Evolutionary conservation across 495 filamentous ascomycete genomes (phyloP).

Genomic region (Aspergillus leporis): DNA sequence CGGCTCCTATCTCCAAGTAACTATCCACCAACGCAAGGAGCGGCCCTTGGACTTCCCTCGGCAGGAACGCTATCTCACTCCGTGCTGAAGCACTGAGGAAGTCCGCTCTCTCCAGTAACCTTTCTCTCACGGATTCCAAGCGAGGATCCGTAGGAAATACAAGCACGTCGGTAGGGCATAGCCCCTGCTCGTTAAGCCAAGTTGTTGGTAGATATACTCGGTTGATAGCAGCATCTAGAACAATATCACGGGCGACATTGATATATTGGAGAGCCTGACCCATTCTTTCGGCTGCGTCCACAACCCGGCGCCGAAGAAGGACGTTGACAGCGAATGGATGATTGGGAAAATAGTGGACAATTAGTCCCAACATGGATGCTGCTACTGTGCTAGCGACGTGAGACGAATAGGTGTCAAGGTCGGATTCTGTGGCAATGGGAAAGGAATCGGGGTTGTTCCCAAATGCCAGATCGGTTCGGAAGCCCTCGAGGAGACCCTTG

Average conservation of each 20-base stretch:
- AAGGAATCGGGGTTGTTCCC: constrained; percentile 25
- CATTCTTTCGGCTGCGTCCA: constrained; percentile 57
- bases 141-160: constrained; percentile 36
- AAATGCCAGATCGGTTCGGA: constrained; percentile 62
- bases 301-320: constrained; percentile 11
- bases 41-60: constrained; percentile 54
- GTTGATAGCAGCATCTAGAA: constrained; percentile 57
- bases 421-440: constrained; percentile 55
- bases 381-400: constrained; percentile 70
- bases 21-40: constrained; percentile 68
- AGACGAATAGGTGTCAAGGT: constrained; percentile 57
- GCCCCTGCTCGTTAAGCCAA: constrained; percentile 58
- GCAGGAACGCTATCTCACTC: constrained; percentile 55
- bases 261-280: constrained; percentile 69
- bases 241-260: constrained; percentile 70
- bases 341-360: constrained; percentile 48
- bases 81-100: constrained; percentile 49
- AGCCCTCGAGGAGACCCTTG: constrained; percentile 59
- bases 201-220: constrained; percentile 62
- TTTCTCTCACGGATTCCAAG: constrained; percentile 48
- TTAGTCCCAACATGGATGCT: constrained; percentile 61
- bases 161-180: constrained; percentile 54
- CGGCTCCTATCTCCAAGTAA: constrained; percentile 68
- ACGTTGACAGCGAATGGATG: constrained; percentile 1
- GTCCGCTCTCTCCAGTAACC: constrained; percentile 58